Evolutionary conservation across 2,329 filamentous ascomycete species (phyloP).

Genomic region (Aspergillus novoparasiticus): DNA sequence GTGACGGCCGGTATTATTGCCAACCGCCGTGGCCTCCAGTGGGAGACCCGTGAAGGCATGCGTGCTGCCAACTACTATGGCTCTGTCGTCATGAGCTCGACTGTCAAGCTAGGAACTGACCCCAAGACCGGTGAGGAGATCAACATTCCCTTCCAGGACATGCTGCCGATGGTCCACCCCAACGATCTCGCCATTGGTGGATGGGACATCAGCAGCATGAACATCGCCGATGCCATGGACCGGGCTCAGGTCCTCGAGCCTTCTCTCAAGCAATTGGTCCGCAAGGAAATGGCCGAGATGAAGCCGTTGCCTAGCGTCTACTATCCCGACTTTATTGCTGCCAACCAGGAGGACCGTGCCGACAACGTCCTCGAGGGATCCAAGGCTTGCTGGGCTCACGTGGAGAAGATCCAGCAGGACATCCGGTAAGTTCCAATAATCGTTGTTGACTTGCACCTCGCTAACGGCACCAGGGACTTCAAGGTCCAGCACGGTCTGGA

Average conservation of each 20-base stretch:
- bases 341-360: constrained; percentile 95
- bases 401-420: constrained; percentile 89
- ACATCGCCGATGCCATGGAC: constrained; percentile 91
- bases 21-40: constrained; percentile 81
- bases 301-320: constrained; percentile 92
- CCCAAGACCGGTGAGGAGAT: constrained; percentile 81
- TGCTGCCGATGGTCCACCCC: constrained; percentile 95
- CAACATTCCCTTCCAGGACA: constrained; percentile 92
- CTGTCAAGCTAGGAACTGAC: constrained; percentile 92
- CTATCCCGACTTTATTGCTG: constrained; percentile 98
- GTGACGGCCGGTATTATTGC: constrained; percentile 96
- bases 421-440: constrained; percentile 65
- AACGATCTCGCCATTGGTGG: constrained; percentile 94
- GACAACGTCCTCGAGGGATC: constrained; percentile 84
- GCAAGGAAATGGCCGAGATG: constrained; percentile 90
- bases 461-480: constrained; percentile 66
- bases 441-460: neutral
- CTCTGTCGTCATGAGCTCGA: constrained; percentile 95
- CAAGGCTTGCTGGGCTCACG: constrained; percentile 83
- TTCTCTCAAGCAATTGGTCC: constrained; percentile 83
- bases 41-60: constrained; percentile 91
- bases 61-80: constrained; percentile 95
- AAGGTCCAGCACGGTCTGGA: constrained; percentile 82
- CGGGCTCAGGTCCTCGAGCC: constrained; percentile 93
- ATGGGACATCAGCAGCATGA: constrained; percentile 94